Percentiles rank a stretch among this genome's conserved stretches.
phyloP scores from a whole-genome alignment of 2,329 filamentous ascomycete genomes.

The Acrodontium crateriforme region DNA sequence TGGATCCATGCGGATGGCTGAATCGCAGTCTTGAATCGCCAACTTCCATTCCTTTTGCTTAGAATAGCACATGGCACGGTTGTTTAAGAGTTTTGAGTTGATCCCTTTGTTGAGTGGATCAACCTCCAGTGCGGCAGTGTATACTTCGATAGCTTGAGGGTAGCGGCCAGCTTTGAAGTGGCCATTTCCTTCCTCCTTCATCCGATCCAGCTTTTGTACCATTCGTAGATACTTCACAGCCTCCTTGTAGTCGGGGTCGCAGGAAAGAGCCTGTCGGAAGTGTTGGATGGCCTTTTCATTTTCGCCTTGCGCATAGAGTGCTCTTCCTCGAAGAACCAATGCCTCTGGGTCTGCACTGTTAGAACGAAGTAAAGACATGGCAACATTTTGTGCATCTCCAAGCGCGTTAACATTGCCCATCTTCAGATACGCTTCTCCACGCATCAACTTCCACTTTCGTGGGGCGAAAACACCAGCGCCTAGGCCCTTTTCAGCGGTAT shows the following conservation, averaged over 20 bases:
- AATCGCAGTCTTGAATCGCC: constrained; percentile 75
- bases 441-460: constrained; percentile 86
- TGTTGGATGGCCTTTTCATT: constrained; percentile 90
- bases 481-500: constrained; percentile 73
- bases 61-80: constrained; percentile 72
- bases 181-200: constrained; percentile 84
- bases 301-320: constrained; percentile 81
- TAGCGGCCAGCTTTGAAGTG: constrained; percentile 79
- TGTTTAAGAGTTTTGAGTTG: constrained; percentile 89
- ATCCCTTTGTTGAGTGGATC: constrained; percentile 82
- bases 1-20: constrained; percentile 69
- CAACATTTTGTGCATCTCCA: constrained; percentile 83
- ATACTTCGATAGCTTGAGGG: constrained; percentile 70
- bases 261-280: constrained; percentile 76
- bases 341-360: constrained; percentile 93
- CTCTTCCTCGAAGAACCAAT: constrained; percentile 72
- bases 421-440: constrained; percentile 80
- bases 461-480: constrained; percentile 65
- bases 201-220: constrained; percentile 81
- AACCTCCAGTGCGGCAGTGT: constrained; percentile 67
- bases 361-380: constrained; percentile 69
- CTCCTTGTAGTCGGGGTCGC: constrained; percentile 82
- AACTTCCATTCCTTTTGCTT: constrained; percentile 72
- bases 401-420: constrained; percentile 83
- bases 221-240: constrained; percentile 79